These are phyloP conservation scores for Peronospora farinosa DNA, from an alignment of 352 stramenopile genomes.

Conservation along the genomic window DNA sequence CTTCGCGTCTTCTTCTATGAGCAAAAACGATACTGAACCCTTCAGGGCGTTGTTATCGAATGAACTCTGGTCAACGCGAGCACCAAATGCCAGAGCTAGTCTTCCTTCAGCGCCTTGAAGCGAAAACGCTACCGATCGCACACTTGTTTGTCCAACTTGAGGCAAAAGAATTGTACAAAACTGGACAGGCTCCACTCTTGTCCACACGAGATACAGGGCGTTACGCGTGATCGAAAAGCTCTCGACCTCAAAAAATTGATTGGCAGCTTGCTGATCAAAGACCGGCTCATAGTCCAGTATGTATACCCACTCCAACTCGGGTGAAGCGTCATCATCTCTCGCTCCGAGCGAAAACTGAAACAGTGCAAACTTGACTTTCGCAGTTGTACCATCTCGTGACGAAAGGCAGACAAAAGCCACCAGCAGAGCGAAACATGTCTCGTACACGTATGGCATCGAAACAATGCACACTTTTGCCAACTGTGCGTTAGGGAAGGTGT, in stretches of 20 bases:
- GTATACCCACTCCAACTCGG: constrained; percentile 52
- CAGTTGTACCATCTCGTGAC: constrained; percentile 25
- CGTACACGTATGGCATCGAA: constrained; percentile 57
- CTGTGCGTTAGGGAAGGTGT: constrained; percentile 52
- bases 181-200: constrained; percentile 45
- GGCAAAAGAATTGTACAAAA: constrained; percentile 63
- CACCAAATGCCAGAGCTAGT: constrained; percentile 46
- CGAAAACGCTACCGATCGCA: constrained; percentile 53
- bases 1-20: constrained; percentile 44
- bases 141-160: constrained; percentile 37
- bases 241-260: constrained; percentile 52
- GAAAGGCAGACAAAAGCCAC: constrained; percentile 66
- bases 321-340: constrained; percentile 22
- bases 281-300: constrained; percentile 62
- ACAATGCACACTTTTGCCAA: constrained; percentile 59
- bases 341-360: constrained; percentile 55
- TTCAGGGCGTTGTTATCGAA: constrained; percentile 47
- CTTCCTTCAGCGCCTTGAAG: constrained; percentile 56
- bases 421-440: constrained; percentile 50
- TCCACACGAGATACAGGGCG: constrained; percentile 71
- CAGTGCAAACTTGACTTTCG: constrained; percentile 59
- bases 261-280: constrained; percentile 35
- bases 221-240: constrained; percentile 50
- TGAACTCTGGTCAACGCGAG: constrained; percentile 42
- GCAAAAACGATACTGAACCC: constrained; percentile 65